A percentile compares a stretch with the other conserved stretches of the same genome.
phyloP scores from a whole-genome alignment of 169 alveolate genomes.

The Ichthyophthirius multifiliis region DNA sequence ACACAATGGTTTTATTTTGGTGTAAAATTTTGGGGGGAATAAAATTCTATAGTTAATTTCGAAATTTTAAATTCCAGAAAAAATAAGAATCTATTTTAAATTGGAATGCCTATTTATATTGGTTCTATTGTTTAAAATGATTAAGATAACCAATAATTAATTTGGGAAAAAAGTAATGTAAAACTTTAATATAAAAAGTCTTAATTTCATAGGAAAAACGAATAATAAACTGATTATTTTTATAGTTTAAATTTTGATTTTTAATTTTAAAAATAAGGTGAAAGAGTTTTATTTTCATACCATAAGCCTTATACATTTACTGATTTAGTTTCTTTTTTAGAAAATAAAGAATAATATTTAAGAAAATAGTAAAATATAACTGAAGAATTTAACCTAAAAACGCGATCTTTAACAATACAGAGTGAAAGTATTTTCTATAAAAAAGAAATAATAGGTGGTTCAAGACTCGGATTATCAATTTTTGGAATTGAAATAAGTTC shows the following conservation, averaged over 20 bases:
- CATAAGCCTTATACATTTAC: neutral
- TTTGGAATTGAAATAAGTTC: neutral
- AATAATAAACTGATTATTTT: neutral
- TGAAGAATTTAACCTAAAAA: neutral
- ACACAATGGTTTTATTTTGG: slow-evolving; percentile 5
- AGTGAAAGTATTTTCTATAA: neutral
- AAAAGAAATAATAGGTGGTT: neutral
- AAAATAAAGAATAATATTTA: neutral
- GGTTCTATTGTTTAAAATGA: neutral
- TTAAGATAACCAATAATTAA: too few species aligned
- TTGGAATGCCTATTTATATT: neutral
- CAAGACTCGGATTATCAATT: neutral
- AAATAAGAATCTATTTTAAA: neutral
- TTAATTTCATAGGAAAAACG: neutral
- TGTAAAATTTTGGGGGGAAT: neutral
- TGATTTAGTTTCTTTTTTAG: neutral
- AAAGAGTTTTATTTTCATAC: neutral
- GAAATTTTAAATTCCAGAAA: neutral
- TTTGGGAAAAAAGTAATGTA: neutral
- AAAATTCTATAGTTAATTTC: neutral
- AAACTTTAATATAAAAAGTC: neutral
- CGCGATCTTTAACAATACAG: neutral
- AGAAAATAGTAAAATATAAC: neutral
- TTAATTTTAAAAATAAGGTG: neutral
- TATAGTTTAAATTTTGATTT: neutral